Evolutionary conservation across 1,139 yeast species (phyloP).

Genomic region (Torulaspora globosa): DNA sequence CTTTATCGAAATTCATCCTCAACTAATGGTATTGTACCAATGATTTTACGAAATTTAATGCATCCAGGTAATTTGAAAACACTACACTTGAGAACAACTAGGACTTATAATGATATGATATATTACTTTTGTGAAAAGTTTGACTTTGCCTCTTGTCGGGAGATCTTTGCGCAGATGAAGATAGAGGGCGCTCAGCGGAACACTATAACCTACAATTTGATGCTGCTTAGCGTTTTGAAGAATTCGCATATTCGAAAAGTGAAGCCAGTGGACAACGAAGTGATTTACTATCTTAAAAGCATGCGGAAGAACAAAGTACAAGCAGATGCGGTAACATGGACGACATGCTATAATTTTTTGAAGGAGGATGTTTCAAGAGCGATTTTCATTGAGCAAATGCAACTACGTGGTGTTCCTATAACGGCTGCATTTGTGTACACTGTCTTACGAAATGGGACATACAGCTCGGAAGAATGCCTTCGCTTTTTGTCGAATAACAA

Average conservation of each 20-base stretch:
- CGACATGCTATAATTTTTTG: conserved; percentile 33
- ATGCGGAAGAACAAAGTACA: conserved; percentile 36
- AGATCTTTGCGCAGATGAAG: conserved; percentile 41
- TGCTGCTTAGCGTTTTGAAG: conserved; percentile 34
- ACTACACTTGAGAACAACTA: conserved; percentile 35
- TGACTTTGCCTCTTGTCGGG: conserved; percentile 44
- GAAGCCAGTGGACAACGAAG: conserved; percentile 33
- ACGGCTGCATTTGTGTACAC: conserved; percentile 24
- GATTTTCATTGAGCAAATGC: conserved; percentile 31
- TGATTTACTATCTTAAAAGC: conserved; percentile 36
- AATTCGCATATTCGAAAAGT: conserved; percentile 32
- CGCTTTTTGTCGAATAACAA: conserved; percentile 24
- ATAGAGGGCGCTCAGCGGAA: conserved; percentile 39
- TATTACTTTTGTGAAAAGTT: conserved; percentile 40
- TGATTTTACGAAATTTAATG: conserved; percentile 40
- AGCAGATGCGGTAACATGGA: conserved; percentile 43
- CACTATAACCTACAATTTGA: conserved; percentile 44
- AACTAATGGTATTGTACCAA: conserved; percentile 38
- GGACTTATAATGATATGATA: conserved; percentile 44
- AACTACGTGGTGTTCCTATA: conserved; percentile 27
- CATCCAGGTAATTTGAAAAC: conserved; percentile 42
- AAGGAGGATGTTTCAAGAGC: conserved; percentile 33
- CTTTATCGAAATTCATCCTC: conserved; percentile 36
- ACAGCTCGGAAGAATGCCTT: conserved; percentile 17
- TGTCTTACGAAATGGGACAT: conserved; percentile 19